phyloP scores from a whole-genome alignment of 78 protist genomes.

The Dictyostelium intermedium region DNA sequence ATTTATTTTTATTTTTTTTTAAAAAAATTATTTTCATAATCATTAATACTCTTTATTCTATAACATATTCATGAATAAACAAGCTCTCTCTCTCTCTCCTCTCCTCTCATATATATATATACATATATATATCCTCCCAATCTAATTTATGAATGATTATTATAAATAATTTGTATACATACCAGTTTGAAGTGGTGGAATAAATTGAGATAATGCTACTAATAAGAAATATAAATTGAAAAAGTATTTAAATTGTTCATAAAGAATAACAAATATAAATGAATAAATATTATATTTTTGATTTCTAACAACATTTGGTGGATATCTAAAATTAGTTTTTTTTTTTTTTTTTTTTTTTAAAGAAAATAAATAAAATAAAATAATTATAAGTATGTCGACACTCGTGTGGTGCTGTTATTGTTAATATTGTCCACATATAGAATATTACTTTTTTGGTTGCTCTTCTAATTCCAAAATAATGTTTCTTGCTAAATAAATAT shows the following conservation, averaged over 20 bases:
- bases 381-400: too few species aligned
- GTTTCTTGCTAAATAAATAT: conserved; percentile 65
- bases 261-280: conserved; percentile 91
- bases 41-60: too few species aligned
- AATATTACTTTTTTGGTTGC: conserved; percentile 56
- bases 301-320: conserved; percentile 91
- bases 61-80: too few species aligned
- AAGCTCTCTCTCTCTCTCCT: too few species aligned
- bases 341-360: too few species aligned
- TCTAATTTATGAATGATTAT: too few species aligned
- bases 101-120: too few species aligned
- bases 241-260: conserved; percentile 95
- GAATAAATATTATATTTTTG: conserved; percentile 88
- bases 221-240: conserved; percentile 95
- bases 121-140: too few species aligned
- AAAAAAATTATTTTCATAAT: too few species aligned
- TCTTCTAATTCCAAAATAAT: conserved; percentile 27
- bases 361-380: too few species aligned
- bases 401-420: too few species aligned
- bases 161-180: not conserved
- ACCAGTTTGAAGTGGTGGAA: conserved; percentile 90
- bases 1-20: not conserved
- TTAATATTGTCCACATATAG: not conserved
- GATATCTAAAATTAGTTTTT: conserved; percentile 75
- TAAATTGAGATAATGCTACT: conserved; percentile 95